Evolutionary conservation across 306 rosid genomes (phyloP).

Genomic region (Crotalaria pallida): DNA sequence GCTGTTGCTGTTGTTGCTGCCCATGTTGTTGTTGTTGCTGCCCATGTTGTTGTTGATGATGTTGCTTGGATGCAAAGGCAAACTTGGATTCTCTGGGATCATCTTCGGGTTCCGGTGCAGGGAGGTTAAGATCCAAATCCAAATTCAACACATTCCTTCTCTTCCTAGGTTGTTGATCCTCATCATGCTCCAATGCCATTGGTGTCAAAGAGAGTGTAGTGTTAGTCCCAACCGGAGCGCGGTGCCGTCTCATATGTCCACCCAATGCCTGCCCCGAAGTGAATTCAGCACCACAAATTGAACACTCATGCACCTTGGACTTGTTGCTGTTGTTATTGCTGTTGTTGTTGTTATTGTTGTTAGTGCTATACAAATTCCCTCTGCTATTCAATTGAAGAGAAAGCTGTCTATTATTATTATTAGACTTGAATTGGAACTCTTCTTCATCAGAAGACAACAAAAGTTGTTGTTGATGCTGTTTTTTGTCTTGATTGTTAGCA

Average conservation of each 20-base stretch:
- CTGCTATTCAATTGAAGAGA: constrained; percentile 47
- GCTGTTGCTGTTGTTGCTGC: constrained; percentile 23
- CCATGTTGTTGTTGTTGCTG: constrained; percentile 28
- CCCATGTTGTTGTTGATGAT: constrained; percentile 25
- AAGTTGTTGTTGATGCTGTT: constrained; percentile 28
- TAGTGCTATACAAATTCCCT: constrained; percentile 30
- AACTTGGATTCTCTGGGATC: constrained; percentile 62
- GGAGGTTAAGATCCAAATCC: constrained; percentile 96
- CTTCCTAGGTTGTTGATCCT: constrained; percentile 43
- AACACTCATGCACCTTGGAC: constrained; percentile 75
- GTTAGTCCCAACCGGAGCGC: constrained; percentile 39
- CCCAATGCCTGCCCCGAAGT: constrained; percentile 88
- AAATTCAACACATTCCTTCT: constrained; percentile 44
- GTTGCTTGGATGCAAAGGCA: constrained; percentile 56
- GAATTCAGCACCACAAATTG: constrained; percentile 79
- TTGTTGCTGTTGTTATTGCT: constrained; percentile 28
- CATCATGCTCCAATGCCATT: constrained; percentile 37
- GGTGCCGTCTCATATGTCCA: constrained; percentile 90
- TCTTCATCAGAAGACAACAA: constrained; percentile 40
- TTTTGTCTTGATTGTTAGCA: constrained; percentile 16
- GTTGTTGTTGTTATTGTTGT: no score
- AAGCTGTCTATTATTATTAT: neutral
- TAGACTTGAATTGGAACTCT: constrained; percentile 38
- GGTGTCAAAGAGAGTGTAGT: constrained; percentile 51
- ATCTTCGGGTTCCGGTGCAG: constrained; percentile 95